Evolutionary conservation across 495 filamentous ascomycete species (phyloP), one percentile per base, ranked within the genome.

Genomic region (Lasiosphaeria hispida): DNA sequence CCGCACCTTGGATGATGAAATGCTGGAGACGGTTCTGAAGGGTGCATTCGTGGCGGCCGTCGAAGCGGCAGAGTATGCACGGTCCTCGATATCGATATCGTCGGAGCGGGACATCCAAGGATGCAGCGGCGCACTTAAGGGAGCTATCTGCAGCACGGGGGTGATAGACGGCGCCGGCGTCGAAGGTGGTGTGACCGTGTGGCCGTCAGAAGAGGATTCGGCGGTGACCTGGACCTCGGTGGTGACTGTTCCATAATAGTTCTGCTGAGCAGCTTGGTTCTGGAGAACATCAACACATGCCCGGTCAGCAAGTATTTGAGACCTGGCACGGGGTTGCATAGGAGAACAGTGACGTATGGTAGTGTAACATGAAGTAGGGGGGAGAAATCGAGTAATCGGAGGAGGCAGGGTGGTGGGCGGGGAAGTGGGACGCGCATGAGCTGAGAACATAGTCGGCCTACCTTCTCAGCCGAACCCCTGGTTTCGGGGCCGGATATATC

Each of bases 381-480:
- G 14, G 47, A 36, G 9, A 17, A 34, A 30, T 3, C 10, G 33
- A 39, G 11, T 18, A 14, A 40, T 37, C 6, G 41, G 7, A 44
- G 17, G 19, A 15, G 19, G 44, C 0, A 36, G 15, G 19, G 23
- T 37, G 18, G 39, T 17, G 19, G 19, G 44, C 0, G 41, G 15
- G 19, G 23, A 41, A 33, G 39, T 17, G 5, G 37, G 11, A 45
- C 30, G 23, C 39, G 9, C n/a, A 35, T 35, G 14, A 42, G n/a
- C 11, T 13, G 36, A 7, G 23, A 5, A 30, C 23, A 30, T 30
- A 30, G 23, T 30, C 3, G 17, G 11, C 66, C 49, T 55, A 76
- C 77, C 72, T 80, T 78, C 43, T 78, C 77, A 4, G 65, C 68
- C 1, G 71, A 74, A 52, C 69, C 69, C 10, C 69, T 56, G 1